Evolutionary conservation across 306 rosid genomes (phyloP).

Genomic region (Ochetophila trinervis): DNA sequence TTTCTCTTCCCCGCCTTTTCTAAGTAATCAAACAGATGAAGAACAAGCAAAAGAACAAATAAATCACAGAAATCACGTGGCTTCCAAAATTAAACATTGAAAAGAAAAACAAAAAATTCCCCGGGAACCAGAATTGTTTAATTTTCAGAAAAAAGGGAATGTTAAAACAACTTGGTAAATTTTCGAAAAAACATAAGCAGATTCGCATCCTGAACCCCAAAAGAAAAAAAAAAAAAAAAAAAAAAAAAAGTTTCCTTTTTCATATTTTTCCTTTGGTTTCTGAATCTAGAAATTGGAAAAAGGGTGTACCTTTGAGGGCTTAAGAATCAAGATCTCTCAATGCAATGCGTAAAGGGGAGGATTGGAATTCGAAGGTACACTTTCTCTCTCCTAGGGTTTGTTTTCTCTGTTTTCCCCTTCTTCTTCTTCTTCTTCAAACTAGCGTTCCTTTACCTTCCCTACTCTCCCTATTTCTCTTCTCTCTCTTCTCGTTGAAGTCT

Average conservation of each 20-base stretch:
- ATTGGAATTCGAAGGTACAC: constrained; percentile 33
- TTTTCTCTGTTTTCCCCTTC: constrained; percentile 13
- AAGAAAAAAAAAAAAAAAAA: background rate
- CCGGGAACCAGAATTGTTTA: constrained; percentile 14
- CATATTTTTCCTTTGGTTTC: no score
- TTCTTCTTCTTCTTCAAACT: constrained; percentile 10
- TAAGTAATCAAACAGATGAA: constrained; percentile 18
- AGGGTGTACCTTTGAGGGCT: constrained; percentile 42
- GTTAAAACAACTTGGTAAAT: constrained; percentile 31
- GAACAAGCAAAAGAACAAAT: background rate
- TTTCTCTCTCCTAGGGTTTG: constrained; percentile 51
- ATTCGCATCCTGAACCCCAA: no score
- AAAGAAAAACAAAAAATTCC: background rate
- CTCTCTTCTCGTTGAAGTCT: constrained; percentile 47
- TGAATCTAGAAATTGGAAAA: background rate
- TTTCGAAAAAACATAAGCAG: constrained; percentile 4
- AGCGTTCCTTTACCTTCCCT: constrained; percentile 10
- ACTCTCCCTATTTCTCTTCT: constrained; percentile 27
- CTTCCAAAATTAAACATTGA: constrained; percentile 12
- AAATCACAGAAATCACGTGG: constrained; percentile 15
- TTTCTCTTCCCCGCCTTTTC: constrained; percentile 17
- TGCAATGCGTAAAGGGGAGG: constrained; percentile 37
- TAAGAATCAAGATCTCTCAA: constrained; percentile 67
- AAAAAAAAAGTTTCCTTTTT: background rate
- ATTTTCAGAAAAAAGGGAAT: constrained; percentile 18